Conservation (phyloP, 371 early-diverging fungal species). For the Apophysomyces elegans region DNA sequence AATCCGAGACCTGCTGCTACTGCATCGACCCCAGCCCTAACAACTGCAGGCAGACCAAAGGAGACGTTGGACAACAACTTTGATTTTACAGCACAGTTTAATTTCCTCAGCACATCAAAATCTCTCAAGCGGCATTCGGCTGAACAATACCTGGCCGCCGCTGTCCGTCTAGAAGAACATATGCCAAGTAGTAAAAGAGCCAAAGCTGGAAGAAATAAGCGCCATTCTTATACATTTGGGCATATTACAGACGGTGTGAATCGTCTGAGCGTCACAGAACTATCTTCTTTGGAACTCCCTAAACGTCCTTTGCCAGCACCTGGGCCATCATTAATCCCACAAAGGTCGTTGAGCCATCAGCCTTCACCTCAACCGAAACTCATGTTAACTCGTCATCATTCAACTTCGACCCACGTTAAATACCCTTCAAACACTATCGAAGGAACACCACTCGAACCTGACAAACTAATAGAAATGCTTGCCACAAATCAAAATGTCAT, state of each 20-base stretch:
- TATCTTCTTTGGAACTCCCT: conserved; percentile 2
- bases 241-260: conserved; percentile 8
- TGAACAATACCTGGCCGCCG: conserved; percentile 8
- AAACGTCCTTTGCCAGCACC: neutral
- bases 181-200: conserved; percentile 2
- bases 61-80: conserved; percentile 3
- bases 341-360: conserved; percentile 43
- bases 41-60: conserved; percentile 3
- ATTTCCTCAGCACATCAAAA: conserved; percentile 12
- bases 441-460: conserved; percentile 27
- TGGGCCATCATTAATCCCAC: conserved; percentile 22
- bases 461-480: conserved; percentile 25
- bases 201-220: conserved; percentile 6
- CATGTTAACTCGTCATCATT: conserved; percentile 20
- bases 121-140: conserved; percentile 14
- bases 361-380: conserved; percentile 14
- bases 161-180: conserved; percentile 3
- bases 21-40: conserved; percentile 13
- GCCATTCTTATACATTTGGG: conserved; percentile 19
- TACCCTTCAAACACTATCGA: neutral
- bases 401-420: conserved; percentile 17
- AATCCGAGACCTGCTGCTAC: conserved; percentile 18
- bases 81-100: conserved; percentile 16
- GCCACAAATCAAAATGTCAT: conserved; percentile 19
- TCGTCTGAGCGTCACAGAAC: conserved; percentile 3